Base-by-base conservation (phyloP, 805 yeast species). In the Sugiyamaella americana region DNA sequence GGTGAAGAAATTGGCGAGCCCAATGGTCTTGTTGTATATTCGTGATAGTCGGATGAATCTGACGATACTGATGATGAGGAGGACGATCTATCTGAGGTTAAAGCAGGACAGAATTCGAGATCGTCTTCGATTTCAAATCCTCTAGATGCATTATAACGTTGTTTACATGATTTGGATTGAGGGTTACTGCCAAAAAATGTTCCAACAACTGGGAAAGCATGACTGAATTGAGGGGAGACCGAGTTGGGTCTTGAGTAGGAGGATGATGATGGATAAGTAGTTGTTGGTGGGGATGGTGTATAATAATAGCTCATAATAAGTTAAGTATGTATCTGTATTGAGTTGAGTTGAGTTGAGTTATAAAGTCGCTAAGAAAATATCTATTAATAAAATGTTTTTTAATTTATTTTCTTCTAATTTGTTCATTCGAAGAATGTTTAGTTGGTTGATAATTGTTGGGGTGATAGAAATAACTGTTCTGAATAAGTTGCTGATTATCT, bases 111-210 rank as follows among this genome's bases (percentile, higher is more conserved):
- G 61, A 84, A 84, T 65, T 81, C 89, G 43, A 74, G 59, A 61
- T 84, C 91, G 54, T 83, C 85, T 60, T 80, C 87, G 36, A 72
- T 59, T 54, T 82, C 88, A 61, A 84, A 82, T 34, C 87, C 80
- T 55, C 84, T 75, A 57, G 80, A 78, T 35, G 80, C 73, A 53
- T 80, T 75, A 56, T 79, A 71, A 50, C 75, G 72, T 16, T 58
- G 52, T 20, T 56, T 49, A 19, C 54, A 45, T 23, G 50, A 45
- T 26, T 13, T 8, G 32, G 8, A 8, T 8, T 26, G 32, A 19
- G 41, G 39, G 16, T 11, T 11, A 17, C 36, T n/a, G 22, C 36
- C 46, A 23, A 20, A 29, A 19, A 37, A 40, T 23, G 45, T 40
- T 26, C 41, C 47, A 21, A 35, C 24, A 5, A 40, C 56, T 37